Percentiles rank a stretch among this genome's conserved stretches.
Conservation (phyloP, 2,329 filamentous ascomycete species). For the Calonectria ilicicola region DNA sequence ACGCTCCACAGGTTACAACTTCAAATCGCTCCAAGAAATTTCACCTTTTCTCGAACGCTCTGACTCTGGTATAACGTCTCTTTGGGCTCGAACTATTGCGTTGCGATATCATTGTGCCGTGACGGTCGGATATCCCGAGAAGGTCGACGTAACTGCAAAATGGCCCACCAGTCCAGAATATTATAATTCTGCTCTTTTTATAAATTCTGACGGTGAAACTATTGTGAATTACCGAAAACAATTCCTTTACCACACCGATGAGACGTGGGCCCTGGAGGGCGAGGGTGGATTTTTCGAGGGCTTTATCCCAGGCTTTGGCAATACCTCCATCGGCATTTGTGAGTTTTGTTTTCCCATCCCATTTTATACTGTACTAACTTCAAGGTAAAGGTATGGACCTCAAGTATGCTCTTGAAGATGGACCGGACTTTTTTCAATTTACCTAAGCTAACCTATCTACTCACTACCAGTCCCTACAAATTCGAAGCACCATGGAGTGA, state of each 20-base stretch:
- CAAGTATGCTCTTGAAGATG: slow-evolving; percentile 56
- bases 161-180: slow-evolving; percentile 67
- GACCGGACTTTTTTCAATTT: no score
- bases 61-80: slow-evolving; percentile 73
- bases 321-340: slow-evolving; percentile 70
- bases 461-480: slow-evolving; percentile 53
- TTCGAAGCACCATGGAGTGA: slow-evolving; percentile 53
- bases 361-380: neutral
- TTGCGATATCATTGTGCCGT: slow-evolving; percentile 76
- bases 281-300: slow-evolving; percentile 61
- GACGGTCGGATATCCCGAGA: slow-evolving; percentile 80
- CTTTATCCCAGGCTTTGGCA: slow-evolving; percentile 60
- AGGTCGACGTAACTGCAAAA: slow-evolving; percentile 61
- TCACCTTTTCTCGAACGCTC: slow-evolving; percentile 75
- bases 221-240: slow-evolving; percentile 72
- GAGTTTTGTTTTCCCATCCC: neutral
- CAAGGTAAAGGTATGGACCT: slow-evolving; percentile 59
- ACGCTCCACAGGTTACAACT: slow-evolving; percentile 77
- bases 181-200: slow-evolving; percentile 66
- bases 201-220: slow-evolving; percentile 70
- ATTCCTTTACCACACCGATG: slow-evolving; percentile 70
- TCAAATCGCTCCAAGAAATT: slow-evolving; percentile 76
- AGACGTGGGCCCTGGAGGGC: slow-evolving; percentile 71
- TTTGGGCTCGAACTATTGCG: slow-evolving; percentile 78
- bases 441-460: slow-evolving; percentile 19